Percentiles rank a stretch among this genome's conserved stretches.
phyloP scores from a whole-genome alignment of 2,329 filamentous ascomycete genomes.

The Ophiosphaerella herpotricha region DNA sequence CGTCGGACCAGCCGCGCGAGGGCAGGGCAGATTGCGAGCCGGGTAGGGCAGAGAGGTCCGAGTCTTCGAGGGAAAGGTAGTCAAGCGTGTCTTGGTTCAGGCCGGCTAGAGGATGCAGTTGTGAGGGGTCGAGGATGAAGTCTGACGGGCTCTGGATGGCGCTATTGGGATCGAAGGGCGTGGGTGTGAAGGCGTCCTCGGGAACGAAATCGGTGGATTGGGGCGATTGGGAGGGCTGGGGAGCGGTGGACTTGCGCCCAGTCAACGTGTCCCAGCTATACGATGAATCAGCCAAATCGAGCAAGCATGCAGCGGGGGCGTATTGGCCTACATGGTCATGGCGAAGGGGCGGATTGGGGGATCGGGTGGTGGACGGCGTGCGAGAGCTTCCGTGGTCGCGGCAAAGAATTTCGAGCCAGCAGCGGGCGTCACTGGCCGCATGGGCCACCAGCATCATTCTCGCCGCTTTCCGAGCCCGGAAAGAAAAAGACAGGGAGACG shows the following conservation, averaged over 20 bases:
- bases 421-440: slow-evolving; percentile 32
- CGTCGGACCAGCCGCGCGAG: slow-evolving; percentile 95
- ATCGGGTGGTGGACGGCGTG: slow-evolving; percentile 19
- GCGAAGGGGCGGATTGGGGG: slow-evolving; percentile 3
- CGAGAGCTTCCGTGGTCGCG: slow-evolving; percentile 18
- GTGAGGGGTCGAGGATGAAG: slow-evolving; percentile 87
- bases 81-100: slow-evolving; percentile 92
- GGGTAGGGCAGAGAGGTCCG: slow-evolving; percentile 81
- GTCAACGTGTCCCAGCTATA: slow-evolving; percentile 61
- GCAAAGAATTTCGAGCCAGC: slow-evolving; percentile 39
- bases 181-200: slow-evolving; percentile 56
- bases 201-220: slow-evolving; percentile 44
- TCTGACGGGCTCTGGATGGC: slow-evolving; percentile 78
- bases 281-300: slow-evolving; percentile 5
- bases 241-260: slow-evolving; percentile 58
- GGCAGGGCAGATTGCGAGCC: slow-evolving; percentile 86
- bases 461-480: slow-evolving; percentile 38
- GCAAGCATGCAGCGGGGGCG: background rate
- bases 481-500: slow-evolving; percentile 12
- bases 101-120: slow-evolving; percentile 90
- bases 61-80: slow-evolving; percentile 93
- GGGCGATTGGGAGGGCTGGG: slow-evolving; percentile 49
- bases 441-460: slow-evolving; percentile 8
- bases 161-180: slow-evolving; percentile 71
- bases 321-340: slow-evolving; percentile 42